Evolutionary conservation across 805 yeast genomes (phyloP).

Genomic region (Yarrowia divulgata): DNA sequence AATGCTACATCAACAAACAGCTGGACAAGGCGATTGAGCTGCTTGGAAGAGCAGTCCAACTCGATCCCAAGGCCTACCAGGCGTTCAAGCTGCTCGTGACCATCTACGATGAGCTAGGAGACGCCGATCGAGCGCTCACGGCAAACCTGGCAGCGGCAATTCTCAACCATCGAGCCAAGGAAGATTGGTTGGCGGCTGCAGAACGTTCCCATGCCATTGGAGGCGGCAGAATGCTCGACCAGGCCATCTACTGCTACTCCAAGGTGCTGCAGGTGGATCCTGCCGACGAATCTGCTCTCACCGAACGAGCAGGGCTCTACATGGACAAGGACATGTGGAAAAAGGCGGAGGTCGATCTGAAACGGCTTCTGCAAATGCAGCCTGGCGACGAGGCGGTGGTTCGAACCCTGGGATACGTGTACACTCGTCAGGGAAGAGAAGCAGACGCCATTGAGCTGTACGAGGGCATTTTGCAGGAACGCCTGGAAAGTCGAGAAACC

Average conservation of each 20-base stretch:
- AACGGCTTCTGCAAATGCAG: slow-evolving; percentile 43
- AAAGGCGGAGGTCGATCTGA: slow-evolving; percentile 46
- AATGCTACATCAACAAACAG: slow-evolving; percentile 71
- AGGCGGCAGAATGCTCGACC: slow-evolving; percentile 55
- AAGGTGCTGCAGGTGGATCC: slow-evolving; percentile 87
- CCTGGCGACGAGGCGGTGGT: slow-evolving; percentile 40
- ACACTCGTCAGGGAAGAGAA: slow-evolving; percentile 60
- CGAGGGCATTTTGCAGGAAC: slow-evolving; percentile 61
- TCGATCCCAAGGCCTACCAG: slow-evolving; percentile 47
- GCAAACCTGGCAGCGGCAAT: slow-evolving; percentile 63
- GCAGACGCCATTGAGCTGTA: slow-evolving; percentile 80
- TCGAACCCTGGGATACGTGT: slow-evolving; percentile 47
- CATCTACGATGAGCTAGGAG: slow-evolving; percentile 60
- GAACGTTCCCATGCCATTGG: slow-evolving; percentile 79
- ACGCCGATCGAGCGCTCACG: slow-evolving; percentile 49
- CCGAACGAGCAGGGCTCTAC: slow-evolving; percentile 61
- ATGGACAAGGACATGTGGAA: slow-evolving; percentile 45
- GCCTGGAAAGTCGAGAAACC: slow-evolving; percentile 43
- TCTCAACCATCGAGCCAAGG: slow-evolving; percentile 75
- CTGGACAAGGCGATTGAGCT: slow-evolving; percentile 47
- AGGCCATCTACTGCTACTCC: slow-evolving; percentile 66
- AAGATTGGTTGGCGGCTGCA: slow-evolving; percentile 88
- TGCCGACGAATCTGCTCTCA: slow-evolving; percentile 80
- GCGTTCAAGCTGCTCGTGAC: slow-evolving; percentile 49
- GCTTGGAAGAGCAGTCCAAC: slow-evolving; percentile 48